These are phyloP conservation scores for Candida gigantensis DNA, from an alignment of 1,139 yeast species.

Conservation along the genomic window DNA sequence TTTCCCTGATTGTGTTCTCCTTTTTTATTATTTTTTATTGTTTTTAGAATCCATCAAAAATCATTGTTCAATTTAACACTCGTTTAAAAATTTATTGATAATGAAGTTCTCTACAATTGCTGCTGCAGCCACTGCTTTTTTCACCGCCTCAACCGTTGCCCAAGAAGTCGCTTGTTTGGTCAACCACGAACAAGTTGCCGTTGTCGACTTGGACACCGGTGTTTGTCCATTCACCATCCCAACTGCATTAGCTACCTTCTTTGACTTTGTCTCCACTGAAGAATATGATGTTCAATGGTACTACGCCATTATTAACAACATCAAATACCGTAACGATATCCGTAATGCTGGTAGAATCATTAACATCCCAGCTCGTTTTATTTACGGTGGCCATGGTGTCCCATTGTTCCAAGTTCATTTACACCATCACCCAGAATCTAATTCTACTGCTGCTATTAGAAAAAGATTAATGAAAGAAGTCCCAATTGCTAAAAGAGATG, in stretches of 20 bases:
- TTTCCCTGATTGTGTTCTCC: background rate
- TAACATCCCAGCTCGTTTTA: conserved; percentile 31
- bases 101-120: conserved; percentile 15
- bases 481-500: conserved; percentile 29
- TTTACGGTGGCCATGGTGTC: conserved; percentile 25
- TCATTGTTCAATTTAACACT: conserved; percentile 4
- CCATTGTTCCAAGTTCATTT: conserved; percentile 35
- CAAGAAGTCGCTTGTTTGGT: conserved; percentile 40
- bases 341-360: conserved; percentile 37
- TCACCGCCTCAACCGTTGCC: conserved; percentile 26
- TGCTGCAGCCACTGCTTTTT: conserved; percentile 19
- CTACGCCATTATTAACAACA: conserved; percentile 29
- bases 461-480: conserved; percentile 34
- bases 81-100: conserved; percentile 5
- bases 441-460: conserved; percentile 46
- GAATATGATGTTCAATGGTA: conserved; percentile 40
- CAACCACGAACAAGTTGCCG: conserved; percentile 32
- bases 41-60: background rate
- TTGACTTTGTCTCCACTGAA: conserved; percentile 29
- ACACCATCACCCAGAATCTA: conserved; percentile 31
- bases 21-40: background rate
- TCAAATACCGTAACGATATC: conserved; percentile 38
- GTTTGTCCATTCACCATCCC: conserved; percentile 42
- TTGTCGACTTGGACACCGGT: conserved; percentile 46
- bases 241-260: conserved; percentile 25